These are phyloP conservation scores for Pythium apleroticum DNA, from an alignment of 352 stramenopile genomes.

Conservation along the genomic window DNA sequence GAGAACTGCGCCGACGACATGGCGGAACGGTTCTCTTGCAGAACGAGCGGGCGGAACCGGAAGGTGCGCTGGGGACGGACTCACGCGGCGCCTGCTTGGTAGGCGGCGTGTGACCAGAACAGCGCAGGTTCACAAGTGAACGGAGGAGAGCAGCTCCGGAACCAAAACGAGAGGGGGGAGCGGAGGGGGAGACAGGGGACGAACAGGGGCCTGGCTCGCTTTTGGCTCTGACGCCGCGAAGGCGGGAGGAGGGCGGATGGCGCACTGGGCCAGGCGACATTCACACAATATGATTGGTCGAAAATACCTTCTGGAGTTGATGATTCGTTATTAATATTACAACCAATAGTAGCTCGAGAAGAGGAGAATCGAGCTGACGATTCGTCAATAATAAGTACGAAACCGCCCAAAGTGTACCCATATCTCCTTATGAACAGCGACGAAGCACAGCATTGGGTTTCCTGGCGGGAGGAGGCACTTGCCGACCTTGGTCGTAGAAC, in stretches of 20 bases:
- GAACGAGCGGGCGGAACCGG: too few species aligned
- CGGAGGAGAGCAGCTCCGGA: constrained; percentile 14
- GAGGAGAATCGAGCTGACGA: constrained; percentile 1
- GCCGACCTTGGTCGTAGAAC: constrained; percentile 23
- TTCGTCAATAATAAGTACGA: constrained; percentile 8
- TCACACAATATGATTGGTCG: constrained; percentile 26
- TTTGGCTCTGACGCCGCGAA: not conserved
- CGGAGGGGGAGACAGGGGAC: constrained; percentile 15
- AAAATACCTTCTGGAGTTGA: constrained; percentile 19
- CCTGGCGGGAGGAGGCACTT: not conserved
- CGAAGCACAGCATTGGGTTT: not conserved
- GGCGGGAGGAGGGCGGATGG: not conserved
- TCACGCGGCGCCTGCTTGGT: constrained; percentile 14
- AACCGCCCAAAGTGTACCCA: not conserved
- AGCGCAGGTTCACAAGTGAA: constrained; percentile 74
- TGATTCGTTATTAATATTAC: constrained; percentile 15
- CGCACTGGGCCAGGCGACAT: not conserved
- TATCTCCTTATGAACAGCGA: not conserved
- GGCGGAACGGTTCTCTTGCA: not conserved
- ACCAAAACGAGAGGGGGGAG: constrained; percentile 16
- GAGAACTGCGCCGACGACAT: constrained; percentile 93
- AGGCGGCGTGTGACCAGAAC: constrained; percentile 44
- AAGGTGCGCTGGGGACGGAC: too few species aligned
- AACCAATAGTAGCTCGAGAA: not conserved
- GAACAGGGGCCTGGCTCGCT: not conserved